Evolutionary conservation across 805 yeast genomes (phyloP).

Genomic region (Candida parachauliodes): DNA sequence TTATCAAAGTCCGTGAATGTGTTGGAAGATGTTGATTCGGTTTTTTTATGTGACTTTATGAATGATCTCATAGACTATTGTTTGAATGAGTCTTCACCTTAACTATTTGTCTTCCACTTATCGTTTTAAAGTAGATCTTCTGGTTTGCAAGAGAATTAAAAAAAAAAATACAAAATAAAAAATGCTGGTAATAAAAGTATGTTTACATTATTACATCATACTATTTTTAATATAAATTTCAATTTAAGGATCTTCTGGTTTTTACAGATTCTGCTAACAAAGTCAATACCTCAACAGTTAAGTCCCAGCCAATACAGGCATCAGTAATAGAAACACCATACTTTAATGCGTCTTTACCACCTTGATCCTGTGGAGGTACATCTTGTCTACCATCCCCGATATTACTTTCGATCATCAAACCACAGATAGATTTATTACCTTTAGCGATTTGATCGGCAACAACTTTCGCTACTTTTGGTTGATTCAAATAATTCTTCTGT

Average conservation of each 20-base stretch:
- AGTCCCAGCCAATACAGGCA: conserved; percentile 91
- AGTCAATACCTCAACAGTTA: conserved; percentile 69
- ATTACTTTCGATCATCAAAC: conserved; percentile 95
- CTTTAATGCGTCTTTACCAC: conserved; percentile 68
- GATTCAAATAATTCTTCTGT: conserved; percentile 84
- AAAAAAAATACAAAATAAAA: neutral
- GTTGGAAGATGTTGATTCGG: conserved; percentile 12
- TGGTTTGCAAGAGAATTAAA: too few relatives aligned
- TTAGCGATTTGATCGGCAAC: conserved; percentile 74
- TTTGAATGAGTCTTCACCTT: neutral
- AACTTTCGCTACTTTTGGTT: conserved; percentile 79
- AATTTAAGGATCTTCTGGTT: conserved; percentile 53
- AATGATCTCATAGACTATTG: conserved; percentile 27
- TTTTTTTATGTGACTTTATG: conserved; percentile 24
- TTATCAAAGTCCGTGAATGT: conserved; percentile 6
- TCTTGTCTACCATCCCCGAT: conserved; percentile 91
- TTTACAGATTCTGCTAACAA: conserved; percentile 76
- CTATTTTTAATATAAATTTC: too few relatives aligned
- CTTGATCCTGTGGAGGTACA: conserved; percentile 63
- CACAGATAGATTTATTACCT: conserved; percentile 79
- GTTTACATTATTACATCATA: neutral
- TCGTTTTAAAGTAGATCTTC: too few relatives aligned
- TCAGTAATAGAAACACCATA: conserved; percentile 98
- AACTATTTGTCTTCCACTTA: too few relatives aligned
- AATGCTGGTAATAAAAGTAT: neutral